Conservation (phyloP, 2,329 filamentous ascomycete genomes). For the Ilyonectria mors-panacis region DNA sequence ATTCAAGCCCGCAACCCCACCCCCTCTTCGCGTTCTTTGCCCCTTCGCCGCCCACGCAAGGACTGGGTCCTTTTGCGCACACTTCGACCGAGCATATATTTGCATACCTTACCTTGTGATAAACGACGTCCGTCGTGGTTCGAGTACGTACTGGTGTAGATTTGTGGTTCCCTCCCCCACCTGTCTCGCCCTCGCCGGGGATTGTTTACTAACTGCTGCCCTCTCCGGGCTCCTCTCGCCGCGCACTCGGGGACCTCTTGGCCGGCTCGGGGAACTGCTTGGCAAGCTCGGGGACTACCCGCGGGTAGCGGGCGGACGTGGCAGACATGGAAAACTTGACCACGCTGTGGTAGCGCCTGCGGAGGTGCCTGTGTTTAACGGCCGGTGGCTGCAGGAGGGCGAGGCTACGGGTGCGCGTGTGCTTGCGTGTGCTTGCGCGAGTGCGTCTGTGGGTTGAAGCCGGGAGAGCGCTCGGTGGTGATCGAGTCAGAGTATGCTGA, state of each 20-base stretch:
- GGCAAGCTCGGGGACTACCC: too few species aligned
- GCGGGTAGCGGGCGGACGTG: background rate
- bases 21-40: background rate
- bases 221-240: background rate
- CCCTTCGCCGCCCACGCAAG: background rate
- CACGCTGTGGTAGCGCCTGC: background rate
- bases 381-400: background rate
- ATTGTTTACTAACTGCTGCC: background rate
- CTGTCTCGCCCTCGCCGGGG: background rate
- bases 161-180: background rate
- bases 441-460: background rate
- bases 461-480: background rate
- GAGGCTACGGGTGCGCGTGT: background rate
- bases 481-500: background rate
- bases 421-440: background rate
- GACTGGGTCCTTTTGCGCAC: background rate
- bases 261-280: background rate
- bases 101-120: background rate
- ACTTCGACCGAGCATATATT: background rate
- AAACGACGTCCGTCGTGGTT: background rate
- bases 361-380: background rate
- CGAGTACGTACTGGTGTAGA: background rate
- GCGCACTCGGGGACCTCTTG: background rate
- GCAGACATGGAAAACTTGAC: background rate
- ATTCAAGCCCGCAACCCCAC: slow-evolving; percentile 3